Base-by-base conservation (phyloP, 1,284 basidiomycete genomes). In the Takashimella koratensis region DNA sequence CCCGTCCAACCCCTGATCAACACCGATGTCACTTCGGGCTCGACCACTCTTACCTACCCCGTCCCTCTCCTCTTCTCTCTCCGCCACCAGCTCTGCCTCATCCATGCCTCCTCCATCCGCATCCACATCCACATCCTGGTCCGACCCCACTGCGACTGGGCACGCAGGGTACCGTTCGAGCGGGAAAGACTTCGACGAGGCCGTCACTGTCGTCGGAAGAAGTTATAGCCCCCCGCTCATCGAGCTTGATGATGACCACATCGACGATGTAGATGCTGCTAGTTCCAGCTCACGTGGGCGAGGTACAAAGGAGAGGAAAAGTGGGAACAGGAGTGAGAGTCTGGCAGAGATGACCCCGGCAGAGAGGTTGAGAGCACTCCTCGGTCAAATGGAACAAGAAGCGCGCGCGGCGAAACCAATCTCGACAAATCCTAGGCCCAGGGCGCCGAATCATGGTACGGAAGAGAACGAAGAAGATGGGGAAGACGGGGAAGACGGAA, bases 281-380 rank as follows among this genome's bases (percentile, higher is more conserved):
- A 16, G 30, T 36, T 36, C 30, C 8, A 36, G 30, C 30, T 36
- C 30, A 8, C 8, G 8, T 16, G 30, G 30, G 16, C 10, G 30
- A 36, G 16, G 16, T 8, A 36, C 30, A 36, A 8, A 8, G 16
- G 30, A 36, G 30, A 36, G 16, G 16, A 36, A 8, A 36, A 16
- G 30, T 8, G 16, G 16, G 16, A 36, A 8, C 10, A 16, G 16
- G 8, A 16, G 8, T 8, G 54, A 50, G 6, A 54, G 58, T 13
- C n/a, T n/a, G n/a, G n/a, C n/a, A n/a, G n/a, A n/a, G n/a, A 39
- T 57, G 20, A 55, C 58, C 1, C 47, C 58, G 13, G 43, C 47
- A 3, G 58, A 60, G 11, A 60, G 53, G 47, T 46, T 60, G n/a
- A 47, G 49, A 22, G 46, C 51, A 4, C 56, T 60, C 26, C 43